Conservation (phyloP, 1,139 yeast genomes). For the Magnusiomyces fungicola region DNA sequence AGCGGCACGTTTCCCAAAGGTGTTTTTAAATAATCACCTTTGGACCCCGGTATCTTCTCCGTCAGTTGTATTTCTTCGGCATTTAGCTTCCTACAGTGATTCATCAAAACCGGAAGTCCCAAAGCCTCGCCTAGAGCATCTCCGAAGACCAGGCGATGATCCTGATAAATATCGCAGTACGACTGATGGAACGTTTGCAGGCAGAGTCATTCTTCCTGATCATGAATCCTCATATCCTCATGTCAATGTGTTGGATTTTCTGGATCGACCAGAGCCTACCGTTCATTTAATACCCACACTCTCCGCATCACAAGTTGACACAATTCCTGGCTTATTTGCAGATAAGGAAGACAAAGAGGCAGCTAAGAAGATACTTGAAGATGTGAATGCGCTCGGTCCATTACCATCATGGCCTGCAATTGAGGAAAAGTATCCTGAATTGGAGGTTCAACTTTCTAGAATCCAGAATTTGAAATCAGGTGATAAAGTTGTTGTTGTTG, state of each 20-base stretch:
- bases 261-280: constrained; percentile 10
- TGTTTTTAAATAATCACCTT: too few relatives aligned
- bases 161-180: not conserved
- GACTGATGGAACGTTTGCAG: constrained; percentile 13
- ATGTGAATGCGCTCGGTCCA: constrained; percentile 4
- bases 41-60: too few relatives aligned
- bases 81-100: too few relatives aligned
- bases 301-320: not conserved
- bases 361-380: constrained; percentile 8
- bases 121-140: not conserved
- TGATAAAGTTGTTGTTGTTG: constrained; percentile 42
- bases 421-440: constrained; percentile 12
- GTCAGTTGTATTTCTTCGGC: too few relatives aligned
- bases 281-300: constrained; percentile 9
- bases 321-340: constrained; percentile 7
- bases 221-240: constrained; percentile 13
- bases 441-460: constrained; percentile 26
- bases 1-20: too few relatives aligned
- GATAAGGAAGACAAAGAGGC: constrained; percentile 6
- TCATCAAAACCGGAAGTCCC: too few relatives aligned
- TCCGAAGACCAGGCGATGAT: constrained; percentile 3
- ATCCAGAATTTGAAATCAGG: constrained; percentile 25
- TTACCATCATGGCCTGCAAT: constrained; percentile 9
- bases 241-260: constrained; percentile 10
- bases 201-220: constrained; percentile 11